These are phyloP conservation scores for Mycena vulgaris DNA, from an alignment of 768 basidiomycete genomes.

Conservation along the genomic window DNA sequence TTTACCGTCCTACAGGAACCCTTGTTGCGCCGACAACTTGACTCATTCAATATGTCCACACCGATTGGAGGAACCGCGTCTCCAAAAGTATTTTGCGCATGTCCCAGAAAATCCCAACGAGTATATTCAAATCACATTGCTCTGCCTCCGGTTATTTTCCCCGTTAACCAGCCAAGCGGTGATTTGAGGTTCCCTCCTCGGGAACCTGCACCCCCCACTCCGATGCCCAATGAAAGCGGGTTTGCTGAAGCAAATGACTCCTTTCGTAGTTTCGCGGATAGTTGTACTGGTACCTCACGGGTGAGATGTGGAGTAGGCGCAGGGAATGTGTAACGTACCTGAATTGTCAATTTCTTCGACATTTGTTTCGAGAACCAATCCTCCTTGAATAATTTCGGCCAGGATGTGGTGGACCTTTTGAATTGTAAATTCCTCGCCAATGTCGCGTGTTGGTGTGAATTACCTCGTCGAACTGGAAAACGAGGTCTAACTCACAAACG, in stretches of 20 bases:
- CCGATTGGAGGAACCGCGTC: too few relatives aligned
- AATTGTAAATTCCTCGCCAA: neutral
- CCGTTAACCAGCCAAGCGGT: constrained; percentile 86
- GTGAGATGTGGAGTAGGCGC: constrained; percentile 6
- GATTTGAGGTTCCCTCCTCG: constrained; percentile 75
- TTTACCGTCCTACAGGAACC: constrained; percentile 48
- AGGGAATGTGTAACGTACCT: constrained; percentile 60
- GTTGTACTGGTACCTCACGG: constrained; percentile 67
- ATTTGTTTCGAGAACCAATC: constrained; percentile 95
- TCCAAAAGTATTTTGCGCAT: too few relatives aligned
- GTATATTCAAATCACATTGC: constrained; percentile 54
- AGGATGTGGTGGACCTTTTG: constrained; percentile 93
- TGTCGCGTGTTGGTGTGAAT: neutral
- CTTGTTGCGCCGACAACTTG: constrained; percentile 33
- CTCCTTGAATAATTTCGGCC: constrained; percentile 97
- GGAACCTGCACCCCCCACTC: constrained; percentile 71
- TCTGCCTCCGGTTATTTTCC: constrained; percentile 77
- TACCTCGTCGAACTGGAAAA: constrained; percentile 99
- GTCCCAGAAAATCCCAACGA: neutral
- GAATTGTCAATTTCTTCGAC: constrained; percentile 85
- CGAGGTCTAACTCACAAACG: constrained; percentile 97
- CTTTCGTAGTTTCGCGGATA: constrained; percentile 78
- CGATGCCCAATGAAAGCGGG: constrained; percentile 80
- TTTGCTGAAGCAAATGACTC: constrained; percentile 88
- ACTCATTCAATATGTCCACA: neutral